phyloP scores from a whole-genome alignment of 1,139 yeast genomes.

The Sugiyamaella neomexicana region DNA sequence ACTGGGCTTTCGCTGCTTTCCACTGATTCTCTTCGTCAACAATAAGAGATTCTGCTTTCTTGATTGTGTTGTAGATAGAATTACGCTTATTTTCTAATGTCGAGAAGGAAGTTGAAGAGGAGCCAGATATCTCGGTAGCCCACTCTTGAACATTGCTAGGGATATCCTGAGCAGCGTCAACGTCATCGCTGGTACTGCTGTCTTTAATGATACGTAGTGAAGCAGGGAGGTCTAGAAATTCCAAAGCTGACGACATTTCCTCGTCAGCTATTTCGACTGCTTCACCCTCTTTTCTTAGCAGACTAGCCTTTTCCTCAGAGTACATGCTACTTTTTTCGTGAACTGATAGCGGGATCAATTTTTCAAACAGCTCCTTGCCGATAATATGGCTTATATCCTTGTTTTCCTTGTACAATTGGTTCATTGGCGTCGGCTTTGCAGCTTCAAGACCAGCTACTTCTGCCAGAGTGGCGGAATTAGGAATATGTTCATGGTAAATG shows the following conservation, averaged over 20 bases:
- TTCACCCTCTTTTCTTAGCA: constrained; percentile 74
- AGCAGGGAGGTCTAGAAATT: constrained; percentile 73
- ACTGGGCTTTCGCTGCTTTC: constrained; percentile 37
- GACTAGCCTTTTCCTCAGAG: constrained; percentile 83
- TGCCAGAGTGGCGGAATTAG: constrained; percentile 57
- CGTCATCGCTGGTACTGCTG: not conserved
- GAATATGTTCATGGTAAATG: constrained; percentile 78
- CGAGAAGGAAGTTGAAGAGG: constrained; percentile 18
- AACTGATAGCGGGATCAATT: constrained; percentile 80
- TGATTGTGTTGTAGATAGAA: constrained; percentile 36
- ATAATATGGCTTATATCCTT: constrained; percentile 53
- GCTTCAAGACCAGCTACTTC: constrained; percentile 74
- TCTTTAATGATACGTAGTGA: constrained; percentile 57
- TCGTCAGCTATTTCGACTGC: constrained; percentile 75
- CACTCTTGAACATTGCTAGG: constrained; percentile 38
- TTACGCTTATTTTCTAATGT: constrained; percentile 26
- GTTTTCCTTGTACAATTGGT: constrained; percentile 48
- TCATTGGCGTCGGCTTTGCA: constrained; percentile 63
- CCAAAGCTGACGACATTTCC: constrained; percentile 74
- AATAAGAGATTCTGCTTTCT: constrained; percentile 45
- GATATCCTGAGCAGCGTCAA: constrained; percentile 22
- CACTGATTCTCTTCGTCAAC: constrained; percentile 43
- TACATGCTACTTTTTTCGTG: constrained; percentile 85
- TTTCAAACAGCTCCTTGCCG: constrained; percentile 61
- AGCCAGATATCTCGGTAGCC: constrained; percentile 37